Conservation (phyloP, 2,329 filamentous ascomycete species). For the Microdochium bolleyi region DNA sequence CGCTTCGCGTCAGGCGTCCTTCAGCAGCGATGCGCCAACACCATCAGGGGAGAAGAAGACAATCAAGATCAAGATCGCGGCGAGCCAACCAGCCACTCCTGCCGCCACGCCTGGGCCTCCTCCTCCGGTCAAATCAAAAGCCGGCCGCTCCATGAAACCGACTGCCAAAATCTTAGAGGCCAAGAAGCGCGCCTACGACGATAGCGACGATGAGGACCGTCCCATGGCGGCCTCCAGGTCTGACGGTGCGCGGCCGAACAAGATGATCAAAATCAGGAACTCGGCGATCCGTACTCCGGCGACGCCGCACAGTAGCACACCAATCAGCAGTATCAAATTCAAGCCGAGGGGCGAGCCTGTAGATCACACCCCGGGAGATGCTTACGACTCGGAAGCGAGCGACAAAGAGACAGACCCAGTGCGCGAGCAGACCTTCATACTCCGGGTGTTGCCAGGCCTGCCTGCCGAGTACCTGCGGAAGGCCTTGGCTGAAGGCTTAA, state of each 20-base stretch:
- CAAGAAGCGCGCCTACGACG: slow-evolving; percentile 52
- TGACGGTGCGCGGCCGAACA: slow-evolving; percentile 26
- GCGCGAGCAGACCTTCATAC: slow-evolving; percentile 81
- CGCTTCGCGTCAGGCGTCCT: slow-evolving; percentile 14
- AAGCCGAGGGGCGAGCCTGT: slow-evolving; percentile 63
- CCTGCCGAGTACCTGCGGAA: slow-evolving; percentile 78
- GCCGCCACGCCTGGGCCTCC: slow-evolving; percentile 14
- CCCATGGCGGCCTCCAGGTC: slow-evolving; percentile 22
- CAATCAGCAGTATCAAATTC: slow-evolving; percentile 37
- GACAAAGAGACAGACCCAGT: slow-evolving; percentile 82
- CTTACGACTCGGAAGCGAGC: slow-evolving; percentile 93
- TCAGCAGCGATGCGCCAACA: slow-evolving; percentile 14
- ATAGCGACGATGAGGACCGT: slow-evolving; percentile 35
- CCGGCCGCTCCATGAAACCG: slow-evolving; percentile 51
- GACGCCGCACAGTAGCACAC: slow-evolving; percentile 24
- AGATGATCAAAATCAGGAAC: slow-evolving; percentile 46
- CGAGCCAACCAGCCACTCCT: slow-evolving; percentile 19
- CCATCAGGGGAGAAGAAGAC: slow-evolving; percentile 21
- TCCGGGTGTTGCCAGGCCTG: slow-evolving; percentile 80
- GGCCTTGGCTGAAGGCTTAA: slow-evolving; percentile 67
- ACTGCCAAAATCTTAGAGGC: slow-evolving; percentile 47
- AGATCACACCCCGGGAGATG: slow-evolving; percentile 68
- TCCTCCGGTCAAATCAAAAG: slow-evolving; percentile 43
- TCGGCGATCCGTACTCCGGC: slow-evolving; percentile 19
- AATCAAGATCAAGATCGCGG: slow-evolving; percentile 30